Base-by-base conservation (phyloP, 352 stramenopile genomes). In the Pythium aphanidermatum region DNA sequence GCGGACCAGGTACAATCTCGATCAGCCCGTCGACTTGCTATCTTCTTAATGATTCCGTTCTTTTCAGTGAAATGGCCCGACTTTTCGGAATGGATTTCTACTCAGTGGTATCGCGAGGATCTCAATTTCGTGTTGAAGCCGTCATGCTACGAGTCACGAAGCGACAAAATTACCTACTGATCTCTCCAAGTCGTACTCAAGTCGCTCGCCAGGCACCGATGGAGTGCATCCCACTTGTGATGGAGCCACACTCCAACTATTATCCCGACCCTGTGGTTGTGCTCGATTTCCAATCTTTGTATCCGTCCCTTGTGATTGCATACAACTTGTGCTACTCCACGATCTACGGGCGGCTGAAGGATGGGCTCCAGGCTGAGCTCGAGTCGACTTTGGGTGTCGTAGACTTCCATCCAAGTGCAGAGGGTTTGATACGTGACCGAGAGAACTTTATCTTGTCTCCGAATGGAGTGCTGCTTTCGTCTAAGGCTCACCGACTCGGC, bases 311-410 rank as follows among this genome's bases (percentile, higher is more conserved):
- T 29, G 87, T 99, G 7, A 99, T 99, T 58, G 96, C 87, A 17
- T 99, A 99, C 65, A 99, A 99, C 68, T 63, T 99, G 5, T 99
- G 97, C 67, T 99, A 98, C 65, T 98, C 93, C 25, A 99, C 89
- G 14, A 82, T 95, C 34, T 67, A 98, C 26, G 96, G 97, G 9
- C 95, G 95, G 34, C 60, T 99, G 11, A 71, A 83, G 8, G 75
- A 91, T 55, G 80, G 83, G 4, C 43, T 87, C 11, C 68, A 89
- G 20, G 54, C 72, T 10, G 72, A 88, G 19, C 36, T 95, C 6
- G 80, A 95, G 42, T 46, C 57, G 5, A 60, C 62, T 2, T 58
- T 95, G 36, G 83, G 83, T 3, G 83, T 92, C 1, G 45, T 83
- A 3, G 55, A 81, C 37, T 83, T 78, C 28, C 36, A 54, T 23